Evolutionary conservation across 1,284 basidiomycete species (phyloP).

Genomic region (Trametes polyzona): DNA sequence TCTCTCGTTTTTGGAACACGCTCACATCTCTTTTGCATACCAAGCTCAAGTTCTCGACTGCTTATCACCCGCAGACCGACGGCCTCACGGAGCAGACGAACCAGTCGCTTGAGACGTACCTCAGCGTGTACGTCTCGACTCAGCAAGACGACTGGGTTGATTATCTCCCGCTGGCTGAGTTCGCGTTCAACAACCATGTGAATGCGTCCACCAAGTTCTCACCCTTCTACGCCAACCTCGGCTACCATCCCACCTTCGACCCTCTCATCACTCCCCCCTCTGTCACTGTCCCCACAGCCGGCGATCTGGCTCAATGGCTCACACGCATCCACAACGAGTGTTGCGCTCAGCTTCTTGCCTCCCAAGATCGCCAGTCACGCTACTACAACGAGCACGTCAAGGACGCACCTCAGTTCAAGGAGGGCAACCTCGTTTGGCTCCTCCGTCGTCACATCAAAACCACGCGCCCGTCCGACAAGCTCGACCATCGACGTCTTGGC

Average conservation of each 20-base stretch:
- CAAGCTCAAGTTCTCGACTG: conserved; percentile 30
- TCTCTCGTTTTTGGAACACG: conserved; percentile 34
- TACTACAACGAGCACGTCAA: conserved; percentile 25
- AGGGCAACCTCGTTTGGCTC: conserved; percentile 42
- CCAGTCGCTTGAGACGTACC: conserved; percentile 44
- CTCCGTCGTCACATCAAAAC: conserved; percentile 41
- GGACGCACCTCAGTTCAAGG: conserved; percentile 33
- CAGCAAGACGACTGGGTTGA: conserved; percentile 49
- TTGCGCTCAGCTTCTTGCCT: conserved; percentile 31
- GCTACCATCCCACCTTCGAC: conserved; percentile 36
- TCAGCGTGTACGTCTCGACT: conserved; percentile 42
- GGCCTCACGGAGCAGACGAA: conserved; percentile 40
- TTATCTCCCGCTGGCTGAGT: conserved; percentile 39
- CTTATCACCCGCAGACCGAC: conserved; percentile 40
- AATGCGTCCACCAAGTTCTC: conserved; percentile 41
- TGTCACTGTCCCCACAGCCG: neutral
- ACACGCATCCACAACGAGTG: conserved; percentile 32
- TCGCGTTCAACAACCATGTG: conserved; percentile 48
- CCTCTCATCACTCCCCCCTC: conserved; percentile 25
- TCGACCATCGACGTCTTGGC: conserved; percentile 41
- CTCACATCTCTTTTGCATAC: conserved; percentile 27
- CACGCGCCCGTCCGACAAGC: conserved; percentile 41
- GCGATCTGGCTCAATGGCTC: conserved; percentile 21
- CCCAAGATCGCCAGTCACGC: conserved; percentile 32
- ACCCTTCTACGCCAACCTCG: conserved; percentile 46